Evolutionary conservation across 345 rosid genomes (phyloP).

Genomic region (Gossypium australe): DNA sequence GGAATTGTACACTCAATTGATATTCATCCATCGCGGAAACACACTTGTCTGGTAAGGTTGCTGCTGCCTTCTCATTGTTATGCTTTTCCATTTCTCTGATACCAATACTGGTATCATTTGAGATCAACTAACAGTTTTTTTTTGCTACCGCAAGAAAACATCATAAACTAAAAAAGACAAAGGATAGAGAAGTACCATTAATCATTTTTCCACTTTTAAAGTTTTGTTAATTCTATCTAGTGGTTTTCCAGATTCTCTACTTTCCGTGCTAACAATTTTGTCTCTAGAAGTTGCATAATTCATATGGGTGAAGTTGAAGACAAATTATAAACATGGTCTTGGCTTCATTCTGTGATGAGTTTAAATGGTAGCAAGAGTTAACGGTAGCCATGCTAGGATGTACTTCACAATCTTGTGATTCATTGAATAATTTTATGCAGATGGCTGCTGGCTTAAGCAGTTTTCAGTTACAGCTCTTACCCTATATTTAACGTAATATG

Average conservation of each 20-base stretch:
- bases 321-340: not conserved
- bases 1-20: slow-evolving; percentile 83
- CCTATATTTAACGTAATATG: not conserved
- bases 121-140: not conserved
- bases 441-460: not conserved
- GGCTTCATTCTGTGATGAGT: not conserved
- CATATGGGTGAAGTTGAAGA: not conserved
- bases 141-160: not conserved
- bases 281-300: not conserved
- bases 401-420: not conserved
- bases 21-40: slow-evolving; percentile 87
- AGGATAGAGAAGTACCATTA: not conserved
- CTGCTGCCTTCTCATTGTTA: not conserved
- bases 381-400: not conserved
- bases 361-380: not conserved
- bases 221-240: not conserved
- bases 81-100: not conserved
- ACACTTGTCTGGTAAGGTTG: slow-evolving; percentile 69
- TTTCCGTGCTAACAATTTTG: not conserved
- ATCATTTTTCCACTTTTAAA: not conserved
- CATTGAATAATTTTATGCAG: not conserved
- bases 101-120: not conserved
- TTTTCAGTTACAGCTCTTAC: not conserved
- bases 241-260: not conserved
- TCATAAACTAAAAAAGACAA: not conserved